phyloP scores from a whole-genome alignment of 2,329 filamentous ascomycete genomes.

The Pezicula radicicola region DNA sequence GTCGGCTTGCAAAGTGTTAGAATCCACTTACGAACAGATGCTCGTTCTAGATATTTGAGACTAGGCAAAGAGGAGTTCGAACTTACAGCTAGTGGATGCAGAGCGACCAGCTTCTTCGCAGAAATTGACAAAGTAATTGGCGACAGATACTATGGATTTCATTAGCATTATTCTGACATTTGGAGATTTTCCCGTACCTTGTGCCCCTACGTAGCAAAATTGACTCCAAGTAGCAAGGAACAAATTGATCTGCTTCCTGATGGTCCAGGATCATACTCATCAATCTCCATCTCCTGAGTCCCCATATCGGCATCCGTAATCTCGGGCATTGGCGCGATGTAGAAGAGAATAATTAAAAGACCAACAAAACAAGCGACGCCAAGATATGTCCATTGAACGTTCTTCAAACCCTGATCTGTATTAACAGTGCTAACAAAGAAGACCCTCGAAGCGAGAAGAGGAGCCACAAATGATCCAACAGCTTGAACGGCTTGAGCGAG shows the following conservation, averaged over 20 bases:
- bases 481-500: slow-evolving; percentile 73
- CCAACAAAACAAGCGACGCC: slow-evolving; percentile 60
- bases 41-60: too few relatives aligned
- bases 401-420: slow-evolving; percentile 46
- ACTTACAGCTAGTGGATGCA: too few relatives aligned
- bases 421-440: slow-evolving; percentile 56
- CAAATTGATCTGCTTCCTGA: slow-evolving; percentile 54
- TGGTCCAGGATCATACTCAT: slow-evolving; percentile 42
- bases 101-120: slow-evolving; percentile 33
- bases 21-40: slow-evolving; percentile 13
- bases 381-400: slow-evolving; percentile 64
- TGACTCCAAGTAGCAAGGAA: slow-evolving; percentile 59
- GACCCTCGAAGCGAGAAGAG: slow-evolving; percentile 56
- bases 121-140: slow-evolving; percentile 54
- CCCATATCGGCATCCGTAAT: slow-evolving; percentile 61
- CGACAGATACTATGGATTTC: slow-evolving; percentile 29
- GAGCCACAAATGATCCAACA: slow-evolving; percentile 60
- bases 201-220: slow-evolving; percentile 62
- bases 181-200: slow-evolving; percentile 34
- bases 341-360: slow-evolving; percentile 54
- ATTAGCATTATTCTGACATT: too few relatives aligned
- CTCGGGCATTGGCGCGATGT: slow-evolving; percentile 43
- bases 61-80: too few relatives aligned
- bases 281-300: slow-evolving; percentile 34
- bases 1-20: slow-evolving; percentile 35